Evolutionary conservation across 179 eudicot genomes (phyloP).

Genomic region (Vitellaria paradoxa): DNA sequence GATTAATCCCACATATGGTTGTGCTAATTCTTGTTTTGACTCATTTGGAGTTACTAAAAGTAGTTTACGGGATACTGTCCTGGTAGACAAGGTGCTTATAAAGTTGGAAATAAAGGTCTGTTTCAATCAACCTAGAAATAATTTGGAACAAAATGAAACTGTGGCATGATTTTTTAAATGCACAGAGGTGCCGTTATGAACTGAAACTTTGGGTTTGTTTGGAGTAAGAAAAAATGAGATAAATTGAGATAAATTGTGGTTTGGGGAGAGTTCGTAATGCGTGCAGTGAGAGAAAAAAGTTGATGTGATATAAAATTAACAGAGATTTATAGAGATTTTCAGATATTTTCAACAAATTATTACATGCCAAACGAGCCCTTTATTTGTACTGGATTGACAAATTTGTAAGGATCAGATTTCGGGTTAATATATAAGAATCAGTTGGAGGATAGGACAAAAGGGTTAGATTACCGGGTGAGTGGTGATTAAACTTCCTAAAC

Average conservation of each 20-base stretch:
- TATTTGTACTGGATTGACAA: neutral
- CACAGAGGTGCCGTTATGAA: neutral
- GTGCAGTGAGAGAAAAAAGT: too few relatives aligned
- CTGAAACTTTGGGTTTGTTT: too few relatives aligned
- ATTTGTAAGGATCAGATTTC: constrained; percentile 5
- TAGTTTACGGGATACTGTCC: neutral
- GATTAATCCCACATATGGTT: neutral
- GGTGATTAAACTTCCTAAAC: neutral
- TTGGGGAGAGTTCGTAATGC: too few relatives aligned
- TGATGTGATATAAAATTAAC: too few relatives aligned
- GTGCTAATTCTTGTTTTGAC: constrained; percentile 1
- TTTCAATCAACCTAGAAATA: constrained; percentile 3
- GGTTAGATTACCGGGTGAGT: neutral
- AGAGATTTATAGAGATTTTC: too few relatives aligned
- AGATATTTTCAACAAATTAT: too few relatives aligned
- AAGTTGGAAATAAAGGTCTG: neutral
- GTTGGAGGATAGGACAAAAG: neutral
- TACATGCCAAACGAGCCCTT: too few relatives aligned
- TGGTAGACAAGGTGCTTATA: neutral
- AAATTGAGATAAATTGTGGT: too few relatives aligned
- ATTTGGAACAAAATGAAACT: neutral
- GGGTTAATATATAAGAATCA: neutral
- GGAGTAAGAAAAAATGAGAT: too few relatives aligned
- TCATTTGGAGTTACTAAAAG: constrained; percentile 1
- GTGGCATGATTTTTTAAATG: neutral